phyloP scores from a whole-genome alignment of 306 rosid species.

The Cicer cuneatum region DNA sequence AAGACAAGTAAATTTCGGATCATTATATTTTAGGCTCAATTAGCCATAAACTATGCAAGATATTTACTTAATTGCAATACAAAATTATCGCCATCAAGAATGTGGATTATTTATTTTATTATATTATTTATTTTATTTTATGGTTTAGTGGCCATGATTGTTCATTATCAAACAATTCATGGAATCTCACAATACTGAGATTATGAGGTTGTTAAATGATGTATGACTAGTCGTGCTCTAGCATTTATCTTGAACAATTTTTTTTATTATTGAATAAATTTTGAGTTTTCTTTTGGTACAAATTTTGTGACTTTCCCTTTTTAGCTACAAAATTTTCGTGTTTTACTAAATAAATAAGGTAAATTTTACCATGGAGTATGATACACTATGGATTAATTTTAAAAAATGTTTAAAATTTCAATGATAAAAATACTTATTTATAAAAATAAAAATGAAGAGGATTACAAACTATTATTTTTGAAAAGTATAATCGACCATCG shows the following conservation, averaged over 20 bases:
- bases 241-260: background rate
- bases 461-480: too few species aligned
- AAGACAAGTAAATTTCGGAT: constrained; percentile 15
- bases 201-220: background rate
- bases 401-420: too few species aligned
- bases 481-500: too few species aligned
- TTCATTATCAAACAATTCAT: background rate
- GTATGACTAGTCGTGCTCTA: background rate
- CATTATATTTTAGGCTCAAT: background rate
- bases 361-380: too few species aligned
- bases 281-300: background rate
- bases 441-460: too few species aligned
- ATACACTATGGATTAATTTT: too few species aligned
- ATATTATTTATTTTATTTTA: background rate
- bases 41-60: constrained; percentile 5
- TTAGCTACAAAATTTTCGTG: too few species aligned
- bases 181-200: background rate
- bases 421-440: too few species aligned
- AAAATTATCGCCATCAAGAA: background rate
- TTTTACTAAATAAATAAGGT: too few species aligned
- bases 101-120: background rate
- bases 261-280: background rate
- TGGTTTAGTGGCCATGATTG: background rate
- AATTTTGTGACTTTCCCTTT: background rate
- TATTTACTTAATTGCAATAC: background rate